Evolutionary conservation across 495 filamentous ascomycete genomes (phyloP).

Genomic region (Aspergillus taichungensis): DNA sequence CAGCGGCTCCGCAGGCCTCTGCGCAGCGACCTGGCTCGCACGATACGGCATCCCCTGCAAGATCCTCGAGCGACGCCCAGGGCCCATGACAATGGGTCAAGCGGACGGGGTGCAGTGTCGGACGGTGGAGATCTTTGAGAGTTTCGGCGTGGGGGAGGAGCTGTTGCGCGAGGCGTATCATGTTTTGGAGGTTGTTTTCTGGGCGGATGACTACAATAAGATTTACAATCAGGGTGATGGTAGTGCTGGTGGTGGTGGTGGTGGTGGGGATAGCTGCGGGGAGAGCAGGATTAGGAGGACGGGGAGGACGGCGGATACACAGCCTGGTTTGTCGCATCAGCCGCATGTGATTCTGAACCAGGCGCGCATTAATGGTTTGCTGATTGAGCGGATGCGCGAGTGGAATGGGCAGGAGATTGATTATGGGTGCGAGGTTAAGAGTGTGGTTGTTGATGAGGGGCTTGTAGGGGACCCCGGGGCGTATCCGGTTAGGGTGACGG

Average conservation of each 20-base stretch:
- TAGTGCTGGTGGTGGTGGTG: slow-evolving; percentile 9
- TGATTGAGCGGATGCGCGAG: slow-evolving; percentile 43
- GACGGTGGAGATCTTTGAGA: slow-evolving; percentile 74
- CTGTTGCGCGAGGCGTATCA: slow-evolving; percentile 66
- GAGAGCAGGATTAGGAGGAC: slow-evolving; percentile 47
- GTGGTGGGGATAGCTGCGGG: slow-evolving; percentile 44
- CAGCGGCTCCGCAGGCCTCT: slow-evolving; percentile 60
- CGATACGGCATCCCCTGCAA: slow-evolving; percentile 50
- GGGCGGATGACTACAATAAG: slow-evolving; percentile 31
- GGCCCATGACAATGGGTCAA: slow-evolving; percentile 59
- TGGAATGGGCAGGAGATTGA: slow-evolving; percentile 45
- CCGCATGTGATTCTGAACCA: slow-evolving; percentile 75
- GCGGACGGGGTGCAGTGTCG: slow-evolving; percentile 76
- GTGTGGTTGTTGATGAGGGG: slow-evolving; percentile 43
- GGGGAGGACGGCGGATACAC: slow-evolving; percentile 50
- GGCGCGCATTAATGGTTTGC: slow-evolving; percentile 57
- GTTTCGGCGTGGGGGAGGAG: slow-evolving; percentile 62
- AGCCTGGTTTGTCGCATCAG: slow-evolving; percentile 53
- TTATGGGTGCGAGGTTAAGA: slow-evolving; percentile 50
- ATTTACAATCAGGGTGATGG: no score
- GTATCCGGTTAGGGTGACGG: slow-evolving; percentile 46
- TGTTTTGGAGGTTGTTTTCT: slow-evolving; percentile 59
- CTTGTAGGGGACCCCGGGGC: slow-evolving; percentile 29
- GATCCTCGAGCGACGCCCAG: slow-evolving; percentile 53
- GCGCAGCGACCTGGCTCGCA: slow-evolving; percentile 59